Percentiles rank a stretch among this genome's conserved stretches.
Evolutionary conservation across 495 filamentous ascomycete genomes (phyloP).

Genomic region (Penicillium subrubescens): DNA sequence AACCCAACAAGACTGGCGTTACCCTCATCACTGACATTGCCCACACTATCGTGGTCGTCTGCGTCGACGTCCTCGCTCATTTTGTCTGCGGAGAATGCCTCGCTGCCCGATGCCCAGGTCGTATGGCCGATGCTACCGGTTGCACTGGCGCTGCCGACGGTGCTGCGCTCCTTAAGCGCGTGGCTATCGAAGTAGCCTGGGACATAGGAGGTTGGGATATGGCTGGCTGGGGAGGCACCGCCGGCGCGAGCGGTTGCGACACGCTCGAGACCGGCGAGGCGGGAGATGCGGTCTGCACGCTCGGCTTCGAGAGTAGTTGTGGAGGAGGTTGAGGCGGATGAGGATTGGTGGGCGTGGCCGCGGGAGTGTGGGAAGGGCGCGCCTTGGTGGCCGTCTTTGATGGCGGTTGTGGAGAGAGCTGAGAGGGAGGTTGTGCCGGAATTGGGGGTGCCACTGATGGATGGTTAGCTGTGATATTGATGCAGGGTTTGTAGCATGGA

Average conservation of each 20-base stretch:
- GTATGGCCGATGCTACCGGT: slow-evolving; percentile 73
- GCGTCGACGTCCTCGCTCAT: slow-evolving; percentile 66
- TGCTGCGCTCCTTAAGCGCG: slow-evolving; percentile 71
- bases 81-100: slow-evolving; percentile 63
- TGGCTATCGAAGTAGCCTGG: slow-evolving; percentile 71
- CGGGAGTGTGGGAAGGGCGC: slow-evolving; percentile 58
- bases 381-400: slow-evolving; percentile 91
- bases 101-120: slow-evolving; percentile 71
- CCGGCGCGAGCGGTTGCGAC: slow-evolving; percentile 67
- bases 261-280: slow-evolving; percentile 81
- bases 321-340: slow-evolving; percentile 54
- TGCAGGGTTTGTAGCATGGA: background rate
- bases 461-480: background rate
- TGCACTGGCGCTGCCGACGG: slow-evolving; percentile 81
- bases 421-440: slow-evolving; percentile 85
- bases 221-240: slow-evolving; percentile 34
- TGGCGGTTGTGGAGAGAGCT: slow-evolving; percentile 84
- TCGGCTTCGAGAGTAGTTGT: slow-evolving; percentile 80
- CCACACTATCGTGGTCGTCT: slow-evolving; percentile 61
- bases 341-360: slow-evolving; percentile 52
- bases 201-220: slow-evolving; percentile 28
- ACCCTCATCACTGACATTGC: slow-evolving; percentile 79
- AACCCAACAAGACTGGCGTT: slow-evolving; percentile 78
- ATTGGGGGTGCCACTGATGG: slow-evolving; percentile 80
- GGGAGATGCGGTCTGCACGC: slow-evolving; percentile 90